Base-by-base conservation (phyloP, 495 filamentous ascomycete species). In the Aspergillus sclerotiicarbonarius region DNA sequence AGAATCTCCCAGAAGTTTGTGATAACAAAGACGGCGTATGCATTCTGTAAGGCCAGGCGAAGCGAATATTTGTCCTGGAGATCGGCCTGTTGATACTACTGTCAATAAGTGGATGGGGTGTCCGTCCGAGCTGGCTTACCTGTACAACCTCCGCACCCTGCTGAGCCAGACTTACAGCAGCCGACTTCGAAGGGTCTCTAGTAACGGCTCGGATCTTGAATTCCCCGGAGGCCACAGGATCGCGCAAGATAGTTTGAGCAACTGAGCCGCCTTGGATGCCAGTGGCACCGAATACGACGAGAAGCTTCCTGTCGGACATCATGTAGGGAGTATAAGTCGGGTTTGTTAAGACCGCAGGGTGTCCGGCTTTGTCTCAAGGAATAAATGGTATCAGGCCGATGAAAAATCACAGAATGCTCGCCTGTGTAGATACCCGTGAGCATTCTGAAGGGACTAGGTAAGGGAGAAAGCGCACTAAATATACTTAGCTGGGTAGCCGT, bases 201-300 rank as follows among this genome's bases (percentile, higher is more conserved):
- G 52, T 54, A 29, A 54, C 39, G 16, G 52, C 52, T 3, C 37
- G 37, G 13, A 54, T 20, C 10, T 29, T 16, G 52, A 54, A 45
- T 9, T 54, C 8, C 20, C 8, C 19, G 9, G 37, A 35, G 3
- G 52, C 25, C 3, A 25, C 21, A 7, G 52, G 37, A 30, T 54
- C 52, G 37, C 5, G 15, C 21, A 54, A 29, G 8, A 54, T 45
- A 37, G 52, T n/a, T 44, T 30, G 19, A 19, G 52, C 52, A 16
- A 54, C 37, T 1, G 37, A 45, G 21, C 52, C 52, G 3, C 52
- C 52, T 45, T 54, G 52, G 12, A 15, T 54, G 12, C 52, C 52
- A 37, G 52, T 54, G 35, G 52, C 52, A n/a, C 52, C 52, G 19
- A 54, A 54, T 21, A 54, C 37, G 37, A 30, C 19, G 52, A 54